Evolutionary conservation across 2,329 filamentous ascomycete genomes (phyloP), one percentile per base, ranked within the genome.

Genomic region (Colletotrichum kahawae): DNA sequence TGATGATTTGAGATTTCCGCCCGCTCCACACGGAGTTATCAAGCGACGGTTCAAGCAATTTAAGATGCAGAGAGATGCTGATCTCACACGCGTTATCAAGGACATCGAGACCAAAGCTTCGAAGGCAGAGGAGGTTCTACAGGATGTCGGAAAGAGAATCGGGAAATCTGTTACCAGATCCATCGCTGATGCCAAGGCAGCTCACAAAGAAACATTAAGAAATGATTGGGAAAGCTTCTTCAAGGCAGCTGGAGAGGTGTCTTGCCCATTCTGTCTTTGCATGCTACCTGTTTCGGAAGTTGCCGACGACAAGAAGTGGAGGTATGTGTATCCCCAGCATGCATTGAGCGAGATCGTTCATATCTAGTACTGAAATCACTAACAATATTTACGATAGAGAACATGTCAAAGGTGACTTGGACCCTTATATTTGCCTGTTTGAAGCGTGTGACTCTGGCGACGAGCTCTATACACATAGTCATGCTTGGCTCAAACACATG

Each of bases 361-460:
- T n/a, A n/a, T n/a, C n/a, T n/a, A n/a, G n/a, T n/a, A n/a, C n/a
- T n/a, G n/a, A n/a, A n/a, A n/a, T n/a, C n/a, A n/a, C n/a, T n/a
- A n/a, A n/a, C n/a, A n/a, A n/a, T n/a, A n/a, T n/a, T n/a, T n/a
- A n/a, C n/a, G n/a, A n/a, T n/a, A n/a, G n/a, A n/a, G n/a, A n/a
- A n/a, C n/a, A n/a, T n/a, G n/a, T n/a, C n/a, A 36, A 56, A 29
- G 21, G 71, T 29, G 78, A 79, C 18, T 71, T 79, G 0, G 77
- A 79, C n/a, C 72, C 77, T 4, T 79, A 79, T 21, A 74, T 79
- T 1, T 79, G 78, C 34, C 51, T 78, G 0, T 77, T 78, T 34
- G 73, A 77, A 5, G 59, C 75, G 1, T 79, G 78, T n/a, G 66
- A 78, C 34, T 24, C 57, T 5, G 12, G 74, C 1, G 73, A 74